Evolutionary conservation across 108 stramenopile species (phyloP).

Genomic region (Aurantiochytrium sp.): DNA sequence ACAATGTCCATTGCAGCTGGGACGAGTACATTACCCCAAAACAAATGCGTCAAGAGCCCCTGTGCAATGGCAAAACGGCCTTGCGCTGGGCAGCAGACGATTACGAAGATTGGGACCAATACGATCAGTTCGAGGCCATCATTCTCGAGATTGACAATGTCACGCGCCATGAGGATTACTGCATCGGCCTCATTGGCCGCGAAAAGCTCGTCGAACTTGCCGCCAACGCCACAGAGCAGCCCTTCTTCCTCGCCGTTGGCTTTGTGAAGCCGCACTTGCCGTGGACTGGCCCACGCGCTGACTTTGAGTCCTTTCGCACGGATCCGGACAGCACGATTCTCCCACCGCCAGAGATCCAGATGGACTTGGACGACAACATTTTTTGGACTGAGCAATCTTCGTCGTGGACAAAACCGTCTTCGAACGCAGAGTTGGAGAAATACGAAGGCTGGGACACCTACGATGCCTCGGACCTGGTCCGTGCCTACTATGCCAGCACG

Average conservation of each 20-base stretch:
- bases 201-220: background rate
- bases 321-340: background rate
- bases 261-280: constrained; percentile 18
- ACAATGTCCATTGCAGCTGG: background rate
- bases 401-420: background rate
- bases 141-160: background rate
- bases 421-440: background rate
- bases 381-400: background rate
- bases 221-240: background rate
- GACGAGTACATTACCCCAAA: background rate
- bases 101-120: background rate
- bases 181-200: background rate
- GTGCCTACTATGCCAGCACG: constrained; percentile 1
- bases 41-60: background rate
- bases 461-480: background rate
- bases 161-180: background rate
- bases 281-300: background rate
- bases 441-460: background rate
- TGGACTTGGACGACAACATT: background rate
- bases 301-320: background rate
- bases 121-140: background rate
- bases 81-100: background rate
- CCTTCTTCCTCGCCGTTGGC: constrained; percentile 24
- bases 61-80: background rate
- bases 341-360: background rate